Base-by-base conservation (phyloP, 2,329 filamentous ascomycete genomes). In the Fusarium chaquense region DNA sequence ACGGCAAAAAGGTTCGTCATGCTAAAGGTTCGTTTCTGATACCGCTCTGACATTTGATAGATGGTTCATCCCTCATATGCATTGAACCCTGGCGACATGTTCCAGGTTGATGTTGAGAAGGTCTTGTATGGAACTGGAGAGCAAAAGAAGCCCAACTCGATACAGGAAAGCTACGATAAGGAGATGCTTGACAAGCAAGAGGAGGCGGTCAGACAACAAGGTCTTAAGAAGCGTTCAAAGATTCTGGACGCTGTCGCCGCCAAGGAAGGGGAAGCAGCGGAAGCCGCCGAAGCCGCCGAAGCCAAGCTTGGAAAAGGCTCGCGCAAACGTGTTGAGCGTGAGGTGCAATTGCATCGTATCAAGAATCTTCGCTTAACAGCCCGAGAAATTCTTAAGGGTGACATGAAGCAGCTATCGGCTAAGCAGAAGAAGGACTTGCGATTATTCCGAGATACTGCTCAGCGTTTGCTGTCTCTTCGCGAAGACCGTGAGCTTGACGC, bases 31-130 rank as follows among this genome's bases (percentile, higher is more conserved):
- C 8, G 5, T 4, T 5, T 28, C 22, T 20, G 10, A 24, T 5
- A 40, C 20, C 6, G 18, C 11, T 62, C 63, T 68, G 56, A 73
- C 45, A 20, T 40, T 16, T 15, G 18, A 46, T 38, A 97, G 95
- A 97, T 98, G 92, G 86, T 87, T 69, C 93, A 96, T 77, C 94
- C 96, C 11, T 92, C 93, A 58, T 99, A 99, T 80, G 90, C 94
- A 70, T 87, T 99, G 40, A 99, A 99, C 80, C 97, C 96, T 4
- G 96, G 96, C 73, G 96, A 99, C 79, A 93, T 99, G 89, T 99
- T 99, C 85, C 93, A 97, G 79, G 95, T 99, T 74, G 92, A 98
- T 22, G 86, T 92, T 36, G 93, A 97, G 40, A 89, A 91, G 73
- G 96, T 99, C 59, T 86, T 99, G 80, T 94, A 87, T 75, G 95